Evolutionary conservation across 768 basidiomycete genomes (phyloP).

Genomic region (Pleurotus citrinopileatus): DNA sequence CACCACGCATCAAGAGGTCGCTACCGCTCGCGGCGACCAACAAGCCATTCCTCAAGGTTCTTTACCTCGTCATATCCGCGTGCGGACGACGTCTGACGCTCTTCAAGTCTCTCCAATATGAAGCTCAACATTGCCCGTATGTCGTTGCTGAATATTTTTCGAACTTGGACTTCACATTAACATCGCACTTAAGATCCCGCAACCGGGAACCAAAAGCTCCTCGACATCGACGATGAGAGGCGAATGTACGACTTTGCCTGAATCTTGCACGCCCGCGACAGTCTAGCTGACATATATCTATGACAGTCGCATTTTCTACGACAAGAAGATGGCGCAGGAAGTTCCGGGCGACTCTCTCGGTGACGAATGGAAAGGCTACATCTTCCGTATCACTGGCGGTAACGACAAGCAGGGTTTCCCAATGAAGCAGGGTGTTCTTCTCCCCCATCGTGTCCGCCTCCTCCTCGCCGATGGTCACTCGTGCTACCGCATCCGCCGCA

Average conservation of each 20-base stretch:
- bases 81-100: background rate
- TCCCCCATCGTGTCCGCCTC: conserved; percentile 90
- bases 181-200: conserved; percentile 69
- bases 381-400: conserved; percentile 95
- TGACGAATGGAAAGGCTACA: conserved; percentile 96
- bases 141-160: conserved; percentile 30
- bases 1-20: conserved; percentile 37
- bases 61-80: conserved; percentile 14
- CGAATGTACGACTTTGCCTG: conserved; percentile 51
- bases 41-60: conserved; percentile 29
- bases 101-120: conserved; percentile 52
- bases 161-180: conserved; percentile 13
- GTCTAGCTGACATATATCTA: background rate
- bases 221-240: conserved; percentile 92
- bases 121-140: conserved; percentile 97
- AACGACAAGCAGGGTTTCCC: conserved; percentile 99
- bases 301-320: conserved; percentile 87
- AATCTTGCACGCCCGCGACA: background rate
- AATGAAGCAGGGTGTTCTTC: conserved; percentile 98
- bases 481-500: conserved; percentile 91
- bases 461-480: conserved; percentile 97
- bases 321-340: conserved; percentile 96
- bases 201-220: conserved; percentile 94
- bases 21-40: conserved; percentile 43
- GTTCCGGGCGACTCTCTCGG: conserved; percentile 88